A percentile compares a stretch with the other conserved stretches of the same genome.
Evolutionary conservation across 805 yeast species (phyloP).

Genomic region (Ogataea allantospora): DNA sequence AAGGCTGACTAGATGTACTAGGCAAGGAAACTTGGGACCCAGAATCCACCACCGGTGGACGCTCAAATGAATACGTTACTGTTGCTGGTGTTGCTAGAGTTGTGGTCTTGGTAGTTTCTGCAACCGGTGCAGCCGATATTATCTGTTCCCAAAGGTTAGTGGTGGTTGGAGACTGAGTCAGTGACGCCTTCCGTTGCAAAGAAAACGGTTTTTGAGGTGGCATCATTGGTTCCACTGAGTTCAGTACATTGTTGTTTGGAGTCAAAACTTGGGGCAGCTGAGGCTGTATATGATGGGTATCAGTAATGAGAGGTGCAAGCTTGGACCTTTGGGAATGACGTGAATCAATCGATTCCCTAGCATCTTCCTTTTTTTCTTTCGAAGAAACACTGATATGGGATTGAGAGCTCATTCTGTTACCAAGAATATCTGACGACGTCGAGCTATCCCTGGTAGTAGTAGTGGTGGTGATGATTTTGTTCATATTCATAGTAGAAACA

Average conservation of each 20-base stretch:
- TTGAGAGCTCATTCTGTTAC: constrained; percentile 9
- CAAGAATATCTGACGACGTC: constrained; percentile 3
- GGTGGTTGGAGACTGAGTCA: constrained; percentile 21
- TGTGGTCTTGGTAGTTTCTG: constrained; percentile 9
- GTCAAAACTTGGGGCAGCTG: constrained; percentile 17
- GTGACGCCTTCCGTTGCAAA: constrained; percentile 11
- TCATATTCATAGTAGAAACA: constrained; percentile 36
- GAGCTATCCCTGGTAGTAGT: constrained; percentile 20
- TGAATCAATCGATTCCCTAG: constrained; percentile 8
- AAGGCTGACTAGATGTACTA: constrained; percentile 7
- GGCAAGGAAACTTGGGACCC: constrained; percentile 14
- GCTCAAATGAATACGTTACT: constrained; percentile 3
- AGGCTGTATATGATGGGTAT: constrained; percentile 5
- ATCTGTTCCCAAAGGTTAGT: constrained; percentile 23
- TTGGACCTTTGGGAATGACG: constrained; percentile 2
- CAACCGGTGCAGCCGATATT: constrained; percentile 8
- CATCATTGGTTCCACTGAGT: constrained; percentile 17
- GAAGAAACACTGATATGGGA: constrained; percentile 8
- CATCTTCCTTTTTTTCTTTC: constrained; percentile 8
- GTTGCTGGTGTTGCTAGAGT: constrained; percentile 8
- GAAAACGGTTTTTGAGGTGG: constrained; percentile 27
- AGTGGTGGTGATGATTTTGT: constrained; percentile 25
- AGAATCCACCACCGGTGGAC: constrained; percentile 3
- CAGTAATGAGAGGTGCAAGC: constrained; percentile 2
- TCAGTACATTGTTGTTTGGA: constrained; percentile 23